Evolutionary conservation across 768 basidiomycete species (phyloP), one percentile per base, ranked within the genome.

Genomic region (Termitomyces sp.): DNA sequence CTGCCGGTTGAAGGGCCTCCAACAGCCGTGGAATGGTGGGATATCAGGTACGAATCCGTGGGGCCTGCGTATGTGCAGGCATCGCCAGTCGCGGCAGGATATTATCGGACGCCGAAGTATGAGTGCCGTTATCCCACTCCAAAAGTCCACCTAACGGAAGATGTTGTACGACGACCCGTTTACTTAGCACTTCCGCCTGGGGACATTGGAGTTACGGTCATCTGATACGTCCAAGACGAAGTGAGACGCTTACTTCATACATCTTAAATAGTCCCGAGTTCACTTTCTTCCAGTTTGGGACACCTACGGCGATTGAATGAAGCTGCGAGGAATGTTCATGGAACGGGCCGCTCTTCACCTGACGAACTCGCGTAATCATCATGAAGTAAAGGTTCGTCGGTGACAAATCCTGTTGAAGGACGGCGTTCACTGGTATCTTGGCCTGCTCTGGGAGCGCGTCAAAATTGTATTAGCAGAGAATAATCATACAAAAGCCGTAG

Each of bases 151-250:
- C 94, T 24, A 97, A 78, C 8, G 90, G 88, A 49, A 98, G 76
- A 68, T 97, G 94, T 69, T 98, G 95, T 4, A 98, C 92, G 5
- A 98, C 96, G n/a, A 98, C 95, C 16, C 91, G 82, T 71, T 98
- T 98, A 16, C 87, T 86, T 42, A 98, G 76, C 13, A 98, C 94
- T 71, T 99, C 96, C 7, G 86, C 94, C 84, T 92, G 31, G 13
- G 32, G 14, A 31, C 8, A 22, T 29, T 31, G 41, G 37, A 49
- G 31, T 37, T 50, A 55, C 59, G n/a, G 29, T 46, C 5, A 48
- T 43, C 16, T 46, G 29, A 50, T 43, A 20, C 34, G 16, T 46
- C 53, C 42, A 53, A 36, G 27, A 50, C 24, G 34, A 53, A n/a
- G 18, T 55, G n/a, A 39, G 57, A 64, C 36, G 26, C 79, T 67